Percentiles rank a stretch among this genome's conserved stretches.
Evolutionary conservation across 495 filamentous ascomycete species (phyloP).

Genomic region (Hyphodiscus hymeniophilus): DNA sequence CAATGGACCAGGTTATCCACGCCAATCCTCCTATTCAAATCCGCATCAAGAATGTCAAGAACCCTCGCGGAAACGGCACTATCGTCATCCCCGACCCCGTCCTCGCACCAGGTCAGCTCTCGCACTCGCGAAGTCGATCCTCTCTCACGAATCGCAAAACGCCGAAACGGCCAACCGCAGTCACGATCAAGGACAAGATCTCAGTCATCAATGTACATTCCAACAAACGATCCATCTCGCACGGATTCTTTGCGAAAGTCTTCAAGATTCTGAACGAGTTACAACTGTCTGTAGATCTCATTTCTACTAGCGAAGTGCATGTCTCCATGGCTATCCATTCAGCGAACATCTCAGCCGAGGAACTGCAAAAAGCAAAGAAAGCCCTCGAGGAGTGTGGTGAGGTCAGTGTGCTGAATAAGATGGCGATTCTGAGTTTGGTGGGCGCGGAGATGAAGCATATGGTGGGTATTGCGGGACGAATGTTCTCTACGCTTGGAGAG

Average conservation of each 20-base stretch:
- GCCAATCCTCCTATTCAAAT: slow-evolving; percentile 78
- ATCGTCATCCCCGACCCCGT: slow-evolving; percentile 61
- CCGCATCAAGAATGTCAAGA: slow-evolving; percentile 98
- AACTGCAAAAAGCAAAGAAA: slow-evolving; percentile 55
- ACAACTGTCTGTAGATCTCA: slow-evolving; percentile 80
- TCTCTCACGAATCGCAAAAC: slow-evolving; percentile 36
- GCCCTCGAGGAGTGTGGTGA: slow-evolving; percentile 72
- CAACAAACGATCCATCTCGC: slow-evolving; percentile 78
- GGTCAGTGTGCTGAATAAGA: slow-evolving; percentile 74
- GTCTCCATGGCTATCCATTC: slow-evolving; percentile 92
- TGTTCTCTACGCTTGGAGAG: slow-evolving; percentile 86
- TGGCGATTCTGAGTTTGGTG: slow-evolving; percentile 89
- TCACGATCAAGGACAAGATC: slow-evolving; percentile 92
- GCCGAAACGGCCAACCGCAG: slow-evolving; percentile 76
- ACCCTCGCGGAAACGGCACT: slow-evolving; percentile 79
- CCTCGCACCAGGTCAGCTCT: slow-evolving; percentile 29
- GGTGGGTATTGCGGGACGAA: slow-evolving; percentile 79
- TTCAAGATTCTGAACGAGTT: slow-evolving; percentile 78
- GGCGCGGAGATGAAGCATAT: slow-evolving; percentile 94
- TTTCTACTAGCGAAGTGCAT: slow-evolving; percentile 89
- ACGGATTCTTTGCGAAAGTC: slow-evolving; percentile 86
- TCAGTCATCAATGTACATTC: slow-evolving; percentile 91
- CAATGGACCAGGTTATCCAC: slow-evolving; percentile 96
- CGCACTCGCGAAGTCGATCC: slow-evolving; percentile 23
- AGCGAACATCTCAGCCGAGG: slow-evolving; percentile 52